Conservation (phyloP, 805 yeast genomes). For the Hanseniaspora occidentalis region DNA sequence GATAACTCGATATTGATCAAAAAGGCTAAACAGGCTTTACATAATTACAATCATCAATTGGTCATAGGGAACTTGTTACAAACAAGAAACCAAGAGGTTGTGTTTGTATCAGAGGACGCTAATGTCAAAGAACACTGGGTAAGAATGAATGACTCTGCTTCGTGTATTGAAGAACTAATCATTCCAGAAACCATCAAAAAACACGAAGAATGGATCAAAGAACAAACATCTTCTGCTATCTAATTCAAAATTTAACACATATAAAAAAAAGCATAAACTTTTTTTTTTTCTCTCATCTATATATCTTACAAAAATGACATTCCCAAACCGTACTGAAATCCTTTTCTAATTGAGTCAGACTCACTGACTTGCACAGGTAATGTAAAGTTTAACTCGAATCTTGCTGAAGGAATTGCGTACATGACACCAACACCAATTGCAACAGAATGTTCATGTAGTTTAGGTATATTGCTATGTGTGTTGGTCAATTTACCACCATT, state of each 20-base stretch:
- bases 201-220: conserved; percentile 52
- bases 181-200: conserved; percentile 61
- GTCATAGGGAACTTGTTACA: conserved; percentile 91
- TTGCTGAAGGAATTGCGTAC: conserved; percentile 50
- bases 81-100: conserved; percentile 78
- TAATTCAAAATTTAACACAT: too few relatives aligned
- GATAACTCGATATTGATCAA: conserved; percentile 56
- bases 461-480: conserved; percentile 18
- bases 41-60: conserved; percentile 79
- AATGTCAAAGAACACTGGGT: conserved; percentile 31
- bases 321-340: conserved; percentile 57
- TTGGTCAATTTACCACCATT: conserved; percentile 51
- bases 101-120: conserved; percentile 42
- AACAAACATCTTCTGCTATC: not conserved
- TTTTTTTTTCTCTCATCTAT: not conserved
- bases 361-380: conserved; percentile 44
- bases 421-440: conserved; percentile 49
- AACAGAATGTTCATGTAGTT: conserved; percentile 30
- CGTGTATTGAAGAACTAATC: conserved; percentile 58
- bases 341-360: conserved; percentile 43
- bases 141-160: conserved; percentile 32
- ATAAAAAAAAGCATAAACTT: too few relatives aligned
- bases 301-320: conserved; percentile 36
- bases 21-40: conserved; percentile 70
- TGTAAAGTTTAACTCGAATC: conserved; percentile 54